Evolutionary conservation across 139 green algal species (phyloP).

Genomic region (Ostreobium quekettii): DNA sequence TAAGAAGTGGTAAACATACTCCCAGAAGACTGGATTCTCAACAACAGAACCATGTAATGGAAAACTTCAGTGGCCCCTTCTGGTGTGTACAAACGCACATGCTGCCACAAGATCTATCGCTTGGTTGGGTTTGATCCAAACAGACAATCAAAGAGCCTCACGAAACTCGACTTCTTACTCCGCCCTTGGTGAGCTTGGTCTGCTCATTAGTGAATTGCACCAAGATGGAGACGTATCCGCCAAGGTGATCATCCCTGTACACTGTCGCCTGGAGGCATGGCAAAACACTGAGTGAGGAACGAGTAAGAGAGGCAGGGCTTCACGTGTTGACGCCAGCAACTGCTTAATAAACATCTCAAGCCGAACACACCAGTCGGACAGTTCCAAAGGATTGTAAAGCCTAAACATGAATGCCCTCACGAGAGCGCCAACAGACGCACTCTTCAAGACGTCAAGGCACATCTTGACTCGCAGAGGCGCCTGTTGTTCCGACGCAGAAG

Average conservation of each 20-base stretch:
- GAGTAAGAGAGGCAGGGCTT: neutral
- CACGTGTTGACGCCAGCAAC: neutral
- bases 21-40: too few species aligned
- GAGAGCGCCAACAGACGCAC: too few species aligned
- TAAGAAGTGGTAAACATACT: too few species aligned
- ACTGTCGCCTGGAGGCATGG: neutral
- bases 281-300: neutral
- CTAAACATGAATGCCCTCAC: too few species aligned
- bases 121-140: too few species aligned
- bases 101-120: neutral
- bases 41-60: neutral
- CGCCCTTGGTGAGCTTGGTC: neutral
- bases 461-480: too few species aligned
- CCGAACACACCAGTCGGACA: neutral
- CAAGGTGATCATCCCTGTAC: conserved; percentile 7
- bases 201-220: conserved; percentile 12
- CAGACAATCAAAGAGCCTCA: too few species aligned
- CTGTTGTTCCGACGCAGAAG: too few species aligned
- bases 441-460: too few species aligned
- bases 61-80: too few species aligned
- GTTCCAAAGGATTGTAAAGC: too few species aligned
- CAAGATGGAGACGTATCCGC: neutral
- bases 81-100: neutral
- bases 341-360: neutral
- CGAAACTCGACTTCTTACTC: too few species aligned